Base-by-base conservation (phyloP, 108 stramenopile genomes). In the Cyclotella kingstonii region DNA sequence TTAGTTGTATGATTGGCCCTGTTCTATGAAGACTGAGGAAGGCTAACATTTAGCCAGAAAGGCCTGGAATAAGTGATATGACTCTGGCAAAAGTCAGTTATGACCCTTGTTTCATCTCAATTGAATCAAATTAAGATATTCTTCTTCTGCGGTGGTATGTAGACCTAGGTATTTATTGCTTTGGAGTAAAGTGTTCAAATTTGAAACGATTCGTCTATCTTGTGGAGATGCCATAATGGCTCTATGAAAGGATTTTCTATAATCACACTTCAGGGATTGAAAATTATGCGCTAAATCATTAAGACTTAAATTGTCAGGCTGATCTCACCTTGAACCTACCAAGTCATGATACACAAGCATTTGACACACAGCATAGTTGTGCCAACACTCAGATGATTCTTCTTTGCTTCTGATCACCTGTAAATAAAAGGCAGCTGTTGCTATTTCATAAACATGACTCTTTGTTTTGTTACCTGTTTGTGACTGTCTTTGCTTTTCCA, bases 351-450 rank as follows among this genome's bases (percentile, higher is more conserved):
- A 63, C 0, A 79, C 73, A 39, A 79, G 68, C 78, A 75, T 74
- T 47, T 63, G 73, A 17, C 73, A 79, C 2, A 79, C 47, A 4
- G 78, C 78, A 47, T 70, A 76, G 48, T 74, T 75, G 26, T 79
- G 78, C 62, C 68, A 76, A 26, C 54, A 66, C 43, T 74, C 73
- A 15, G 49, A 58, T 34, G 41, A 1, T 10, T 68, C 63, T 26
- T 61, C 26, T 12, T 65, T 46, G 33, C 59, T 63, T 2, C 60
- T 29, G 12, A 63, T 34, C 17, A 68, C 60, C 30, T 75, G 57
- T 5, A 74, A 64, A 44, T 66, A 70, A 19, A 79, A 79, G n/a
- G 69, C 73, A 30, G 33, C 40, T 10, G 43, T 64, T 42, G 78
- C 68, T 36, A 79, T 70, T 22, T 44, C 42, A 53, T 65, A 79